Evolutionary conservation across 805 yeast genomes (phyloP), one percentile per base, ranked within the genome.

Genomic region (Candida awuae): DNA sequence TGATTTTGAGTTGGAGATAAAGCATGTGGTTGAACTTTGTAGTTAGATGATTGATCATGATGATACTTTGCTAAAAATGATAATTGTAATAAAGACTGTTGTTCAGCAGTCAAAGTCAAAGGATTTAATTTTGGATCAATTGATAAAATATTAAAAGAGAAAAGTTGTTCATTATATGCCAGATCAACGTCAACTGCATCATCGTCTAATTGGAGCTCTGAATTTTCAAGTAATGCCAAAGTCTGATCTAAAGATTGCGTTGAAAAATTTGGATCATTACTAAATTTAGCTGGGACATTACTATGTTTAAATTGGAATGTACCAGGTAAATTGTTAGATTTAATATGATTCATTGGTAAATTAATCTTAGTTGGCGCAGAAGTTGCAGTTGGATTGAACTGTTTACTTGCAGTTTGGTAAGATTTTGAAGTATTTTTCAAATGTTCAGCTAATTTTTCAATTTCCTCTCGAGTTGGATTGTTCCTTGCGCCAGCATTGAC

Each of bases 101-200:
- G 53, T 22, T 51, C 54, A 13, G 37, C 43, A 7, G 52, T 43
- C 7, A 51, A 31, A 13, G 44, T 41, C 16, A 48, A 38, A 9
- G 54, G 54, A 22, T 50, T 48, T 20, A 49, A 23, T 21, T 49
- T 49, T 10, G 53, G 53, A 34, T 50, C 52, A 18, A 50, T 50
- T n/a, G 52, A 46, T 8, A 47, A 31, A 9, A 50, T 49, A 29
- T 49, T 50, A 12, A 49, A 50, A 4, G 46, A 37, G 19, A 45
- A 50, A 21, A 50, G 30, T 20, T 40, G 49, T 32, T 47, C 53
- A 23, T 45, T 47, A 20, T 44, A 49, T 15, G 43, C 44, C 37
- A 43, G 32, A 32, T 41, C 44, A 9, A 41, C 38, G 25, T 41
- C 44, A 14, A 32, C 41, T n/a, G 35, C 19, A 18, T 41, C 44